Percentiles rank a stretch among this genome's conserved stretches.
These are phyloP conservation scores for Boletus rubescentipes DNA, from an alignment of 768 basidiomycete genomes.

Conservation along the genomic window DNA sequence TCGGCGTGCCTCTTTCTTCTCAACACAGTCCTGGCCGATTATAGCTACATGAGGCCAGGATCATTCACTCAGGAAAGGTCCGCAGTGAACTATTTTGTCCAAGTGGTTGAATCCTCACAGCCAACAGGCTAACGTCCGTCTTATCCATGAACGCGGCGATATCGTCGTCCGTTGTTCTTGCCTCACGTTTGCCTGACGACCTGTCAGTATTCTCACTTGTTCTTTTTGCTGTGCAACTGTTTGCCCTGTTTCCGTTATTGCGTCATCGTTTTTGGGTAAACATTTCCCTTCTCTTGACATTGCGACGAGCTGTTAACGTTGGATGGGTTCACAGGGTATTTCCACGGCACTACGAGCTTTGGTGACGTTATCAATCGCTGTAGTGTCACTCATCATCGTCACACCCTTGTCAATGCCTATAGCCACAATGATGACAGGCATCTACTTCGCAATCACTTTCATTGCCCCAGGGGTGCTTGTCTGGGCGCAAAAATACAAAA, in stretches of 20 bases:
- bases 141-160: conserved; percentile 90
- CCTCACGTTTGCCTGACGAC: conserved; percentile 83
- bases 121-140: conserved; percentile 71
- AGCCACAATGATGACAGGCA: conserved; percentile 49
- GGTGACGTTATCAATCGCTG: conserved; percentile 54
- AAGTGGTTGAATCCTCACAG: conserved; percentile 23
- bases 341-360: conserved; percentile 45
- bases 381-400: conserved; percentile 52
- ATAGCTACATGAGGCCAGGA: conserved; percentile 49
- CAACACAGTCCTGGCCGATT: conserved; percentile 83
- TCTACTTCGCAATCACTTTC: conserved; percentile 62
- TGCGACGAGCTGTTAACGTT: conserved; percentile 12
- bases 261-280: conserved; percentile 70
- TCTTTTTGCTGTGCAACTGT: conserved; percentile 77
- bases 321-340: conserved; percentile 41
- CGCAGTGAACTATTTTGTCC: conserved; percentile 23
- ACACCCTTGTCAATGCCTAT: conserved; percentile 54
- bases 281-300: conserved; percentile 11
- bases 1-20: conserved; percentile 82
- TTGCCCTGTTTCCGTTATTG: conserved; percentile 82
- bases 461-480: conserved; percentile 71
- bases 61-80: conserved; percentile 61
- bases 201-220: conserved; percentile 87
- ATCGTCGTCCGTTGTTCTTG: conserved; percentile 89
- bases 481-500: conserved; percentile 88